These are phyloP conservation scores for Creolimax fragrantissima DNA, from an alignment of 78 protist genomes.

Conservation along the genomic window DNA sequence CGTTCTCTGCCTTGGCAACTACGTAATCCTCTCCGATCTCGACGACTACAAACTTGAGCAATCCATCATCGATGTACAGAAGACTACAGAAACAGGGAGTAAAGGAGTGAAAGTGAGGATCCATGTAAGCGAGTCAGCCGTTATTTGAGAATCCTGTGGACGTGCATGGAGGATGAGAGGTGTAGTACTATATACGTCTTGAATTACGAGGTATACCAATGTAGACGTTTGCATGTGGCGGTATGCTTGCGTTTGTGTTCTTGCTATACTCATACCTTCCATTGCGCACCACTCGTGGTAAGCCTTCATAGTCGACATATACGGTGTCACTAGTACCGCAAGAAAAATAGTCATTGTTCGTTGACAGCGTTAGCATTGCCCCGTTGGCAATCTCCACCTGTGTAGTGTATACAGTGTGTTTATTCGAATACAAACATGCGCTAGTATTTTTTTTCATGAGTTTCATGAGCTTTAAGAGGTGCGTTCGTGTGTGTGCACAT, in stretches of 20 bases:
- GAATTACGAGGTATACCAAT: too few species aligned
- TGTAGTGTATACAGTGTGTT: not conserved
- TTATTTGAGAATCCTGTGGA: not conserved
- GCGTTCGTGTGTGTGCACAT: too few species aligned
- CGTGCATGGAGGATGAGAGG: too few species aligned
- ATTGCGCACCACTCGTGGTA: not conserved
- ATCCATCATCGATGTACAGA: constrained; percentile 60
- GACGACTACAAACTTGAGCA: constrained; percentile 23
- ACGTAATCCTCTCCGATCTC: not conserved
- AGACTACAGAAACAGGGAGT: not conserved
- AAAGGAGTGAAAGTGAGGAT: not conserved
- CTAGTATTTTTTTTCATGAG: too few species aligned
- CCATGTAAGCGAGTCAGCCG: not conserved
- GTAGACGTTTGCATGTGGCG: not conserved
- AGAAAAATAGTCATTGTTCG: not conserved
- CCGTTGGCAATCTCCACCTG: not conserved
- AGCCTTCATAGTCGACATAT: constrained; percentile 16
- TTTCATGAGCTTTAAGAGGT: too few species aligned
- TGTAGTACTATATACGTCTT: too few species aligned
- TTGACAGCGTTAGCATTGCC: not conserved
- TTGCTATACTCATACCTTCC: not conserved
- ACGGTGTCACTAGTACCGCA: not conserved
- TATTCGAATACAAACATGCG: not conserved
- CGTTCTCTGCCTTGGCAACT: constrained; percentile 21
- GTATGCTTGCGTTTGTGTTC: not conserved